Conservation (phyloP, 768 basidiomycete genomes). For the Calvatia gigantea region DNA sequence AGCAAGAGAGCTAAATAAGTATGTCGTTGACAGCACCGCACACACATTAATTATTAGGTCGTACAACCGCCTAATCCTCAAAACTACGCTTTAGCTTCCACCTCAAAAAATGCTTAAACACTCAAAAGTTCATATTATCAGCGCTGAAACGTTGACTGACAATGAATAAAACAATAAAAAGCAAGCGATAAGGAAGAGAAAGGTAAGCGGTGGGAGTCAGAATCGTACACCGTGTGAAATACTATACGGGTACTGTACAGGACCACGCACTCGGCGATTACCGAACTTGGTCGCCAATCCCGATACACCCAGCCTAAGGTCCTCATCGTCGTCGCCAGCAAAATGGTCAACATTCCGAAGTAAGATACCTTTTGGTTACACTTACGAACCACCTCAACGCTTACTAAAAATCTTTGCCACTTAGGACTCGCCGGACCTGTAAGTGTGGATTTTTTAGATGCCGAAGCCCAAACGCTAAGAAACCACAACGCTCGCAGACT, state of each 20-base stretch:
- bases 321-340: slow-evolving; percentile 42
- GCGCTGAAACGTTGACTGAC: too few species aligned
- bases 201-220: too few species aligned
- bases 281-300: slow-evolving; percentile 28
- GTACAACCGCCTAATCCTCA: too few species aligned
- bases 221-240: neutral
- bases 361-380: slow-evolving; percentile 30
- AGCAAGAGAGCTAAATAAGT: too few species aligned
- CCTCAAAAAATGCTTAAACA: too few species aligned
- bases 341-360: slow-evolving; percentile 97
- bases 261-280: slow-evolving; percentile 27
- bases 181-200: too few species aligned
- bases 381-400: neutral
- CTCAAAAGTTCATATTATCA: too few species aligned
- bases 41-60: too few species aligned
- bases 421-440: slow-evolving; percentile 93
- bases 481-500: slow-evolving; percentile 43
- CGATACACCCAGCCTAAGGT: slow-evolving; percentile 27
- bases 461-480: neutral
- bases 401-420: slow-evolving; percentile 15
- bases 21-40: too few species aligned
- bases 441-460: slow-evolving; percentile 34
- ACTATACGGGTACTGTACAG: slow-evolving; percentile 36
- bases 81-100: too few species aligned
- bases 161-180: too few species aligned